These are phyloP conservation scores for Gynandropsis gynandra DNA, from an alignment of 345 rosid genomes.

Conservation along the genomic window DNA sequence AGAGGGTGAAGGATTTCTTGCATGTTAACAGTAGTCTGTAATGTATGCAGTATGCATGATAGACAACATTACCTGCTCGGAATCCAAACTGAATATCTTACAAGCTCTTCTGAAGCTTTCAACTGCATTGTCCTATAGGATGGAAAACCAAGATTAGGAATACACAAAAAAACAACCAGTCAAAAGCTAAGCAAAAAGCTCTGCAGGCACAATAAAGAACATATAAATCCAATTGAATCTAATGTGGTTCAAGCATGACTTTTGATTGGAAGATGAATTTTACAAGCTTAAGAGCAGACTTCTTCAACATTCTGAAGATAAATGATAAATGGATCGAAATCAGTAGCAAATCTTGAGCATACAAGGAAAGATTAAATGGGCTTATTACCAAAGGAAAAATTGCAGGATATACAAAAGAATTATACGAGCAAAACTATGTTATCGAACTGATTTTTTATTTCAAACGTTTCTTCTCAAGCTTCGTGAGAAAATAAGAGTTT, in stretches of 20 bases:
- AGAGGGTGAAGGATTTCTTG: too few species aligned
- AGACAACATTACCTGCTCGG: slow-evolving; percentile 58
- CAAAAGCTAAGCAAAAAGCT: slow-evolving; percentile 9
- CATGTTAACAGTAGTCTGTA: neutral
- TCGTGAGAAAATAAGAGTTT: neutral
- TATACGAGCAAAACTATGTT: neutral
- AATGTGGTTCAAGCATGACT: slow-evolving; percentile 16
- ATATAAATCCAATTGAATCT: slow-evolving; percentile 7
- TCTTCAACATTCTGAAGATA: neutral
- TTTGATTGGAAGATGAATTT: slow-evolving; percentile 14
- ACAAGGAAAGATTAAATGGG: too few species aligned
- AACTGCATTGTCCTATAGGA: slow-evolving; percentile 65
- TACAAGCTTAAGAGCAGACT: slow-evolving; percentile 1
- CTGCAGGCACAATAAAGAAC: slow-evolving; percentile 4
- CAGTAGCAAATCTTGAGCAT: too few species aligned
- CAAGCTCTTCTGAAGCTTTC: slow-evolving; percentile 93
- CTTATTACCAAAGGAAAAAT: neutral
- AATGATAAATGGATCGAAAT: too few species aligned
- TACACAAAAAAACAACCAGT: slow-evolving; percentile 9
- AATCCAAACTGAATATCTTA: slow-evolving; percentile 79
- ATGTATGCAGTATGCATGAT: slow-evolving; percentile 4
- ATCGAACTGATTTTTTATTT: neutral
- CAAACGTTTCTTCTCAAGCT: slow-evolving; percentile 11
- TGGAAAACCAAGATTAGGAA: slow-evolving; percentile 16
- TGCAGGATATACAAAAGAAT: neutral